Base-by-base conservation (phyloP, 768 basidiomycete genomes). In the Agrocybe chaxingu region DNA sequence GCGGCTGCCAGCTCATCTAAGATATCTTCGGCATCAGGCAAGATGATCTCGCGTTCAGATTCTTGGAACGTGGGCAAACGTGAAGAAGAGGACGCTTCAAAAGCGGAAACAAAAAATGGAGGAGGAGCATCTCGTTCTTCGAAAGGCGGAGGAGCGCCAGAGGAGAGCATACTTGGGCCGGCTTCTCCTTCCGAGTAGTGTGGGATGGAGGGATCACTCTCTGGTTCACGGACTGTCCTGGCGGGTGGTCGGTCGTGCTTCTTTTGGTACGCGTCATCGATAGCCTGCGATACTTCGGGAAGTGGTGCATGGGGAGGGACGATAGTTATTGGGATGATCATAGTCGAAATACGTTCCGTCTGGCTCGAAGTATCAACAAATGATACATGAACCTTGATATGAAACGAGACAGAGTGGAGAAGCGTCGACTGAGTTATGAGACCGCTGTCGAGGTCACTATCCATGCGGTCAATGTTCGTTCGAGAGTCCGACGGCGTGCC, bases 121-220 rank as follows among this genome's bases (percentile, higher is more conserved):
- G 89, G 90, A 8, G 89, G 88, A 0, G 85, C 79, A 55, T 90
- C 87, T 42, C 85, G 79, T 61, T 92, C 90, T 58, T 92, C 90
- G 58, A 92, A 92, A 3, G 90, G 89, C 42, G 90, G 90, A 19
- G 90, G 89, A 0, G 86, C 87, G 47, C 78, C 78, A 49, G 63
- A 72, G 19, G 78, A 70, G n/a, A 77, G 65, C 58, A 78, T 81
- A 55, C 89, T 91, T 13, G 90, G 89, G 8, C 89, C 90, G 2
- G 89, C 86, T 62, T 82, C 81, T 52, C 81, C 81, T 59, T 80
- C 81, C 11, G 82, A 80, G 62, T 89, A 89, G 59, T 76, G 74
- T 38, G 87, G 88, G 8, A 78, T 80, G 2, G 72, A 71, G 32
- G 70, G 58, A 33, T 90, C 89, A 11, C 55, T 52, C 45, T 92